A percentile compares a stretch with the other conserved stretches of the same genome.
phyloP scores from a whole-genome alignment of 139 green algal genomes.

The Gonium pectorale region DNA sequence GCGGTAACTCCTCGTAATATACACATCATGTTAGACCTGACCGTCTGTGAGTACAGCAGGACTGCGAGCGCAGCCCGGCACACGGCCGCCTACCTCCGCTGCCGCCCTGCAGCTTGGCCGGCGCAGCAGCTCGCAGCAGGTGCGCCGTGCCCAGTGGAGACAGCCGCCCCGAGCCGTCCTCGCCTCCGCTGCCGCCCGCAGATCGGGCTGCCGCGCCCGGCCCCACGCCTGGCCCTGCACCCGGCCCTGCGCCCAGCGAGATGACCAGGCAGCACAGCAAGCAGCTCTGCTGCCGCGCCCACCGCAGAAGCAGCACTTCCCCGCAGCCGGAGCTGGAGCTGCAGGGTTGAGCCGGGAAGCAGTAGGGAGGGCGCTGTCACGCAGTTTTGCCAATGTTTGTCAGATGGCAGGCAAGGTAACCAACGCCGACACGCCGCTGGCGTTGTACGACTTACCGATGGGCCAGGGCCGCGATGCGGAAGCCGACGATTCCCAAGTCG shows the following conservation, averaged over 20 bases:
- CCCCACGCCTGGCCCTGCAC: background rate
- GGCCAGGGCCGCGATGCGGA: slow-evolving; percentile 10
- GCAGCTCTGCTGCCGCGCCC: background rate
- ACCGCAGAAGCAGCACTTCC: slow-evolving; percentile 33
- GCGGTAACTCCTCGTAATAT: too few species aligned
- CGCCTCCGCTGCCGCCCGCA: background rate
- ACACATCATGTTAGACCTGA: too few species aligned
- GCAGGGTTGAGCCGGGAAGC: background rate
- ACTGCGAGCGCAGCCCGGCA: too few species aligned
- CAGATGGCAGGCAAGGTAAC: too few species aligned
- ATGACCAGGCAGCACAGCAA: slow-evolving; percentile 21
- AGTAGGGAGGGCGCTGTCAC: too few species aligned
- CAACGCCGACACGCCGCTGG: too few species aligned
- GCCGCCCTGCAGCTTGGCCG: too few species aligned
- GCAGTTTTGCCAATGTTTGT: too few species aligned
- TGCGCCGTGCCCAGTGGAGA: background rate
- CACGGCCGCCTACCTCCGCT: too few species aligned
- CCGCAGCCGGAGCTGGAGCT: slow-evolving; percentile 10
- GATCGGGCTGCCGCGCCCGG: background rate
- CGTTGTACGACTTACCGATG: background rate
- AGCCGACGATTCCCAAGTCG: background rate
- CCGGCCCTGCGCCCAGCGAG: background rate
- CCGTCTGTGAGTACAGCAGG: too few species aligned
- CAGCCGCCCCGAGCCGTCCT: background rate
- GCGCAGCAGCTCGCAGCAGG: slow-evolving; percentile 7